A percentile compares a stretch with the other conserved stretches of the same genome.
Evolutionary conservation across 2,329 filamentous ascomycete genomes (phyloP).

Genomic region (Neonectria faginata): DNA sequence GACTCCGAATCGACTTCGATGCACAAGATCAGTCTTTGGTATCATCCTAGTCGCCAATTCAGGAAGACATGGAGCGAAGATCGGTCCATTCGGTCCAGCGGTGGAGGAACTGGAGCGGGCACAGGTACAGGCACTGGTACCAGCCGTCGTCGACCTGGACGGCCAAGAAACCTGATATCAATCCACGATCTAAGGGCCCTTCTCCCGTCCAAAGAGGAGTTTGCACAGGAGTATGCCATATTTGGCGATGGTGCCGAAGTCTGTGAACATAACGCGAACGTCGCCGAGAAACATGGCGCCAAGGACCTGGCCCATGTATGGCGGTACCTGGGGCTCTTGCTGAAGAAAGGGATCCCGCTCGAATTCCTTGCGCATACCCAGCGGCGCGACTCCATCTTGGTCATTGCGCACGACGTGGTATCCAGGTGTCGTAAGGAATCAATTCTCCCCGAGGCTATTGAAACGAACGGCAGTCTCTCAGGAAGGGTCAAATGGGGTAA

Average conservation of each 20-base stretch:
- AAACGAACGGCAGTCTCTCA: constrained; percentile 52
- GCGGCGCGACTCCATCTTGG: constrained; percentile 70
- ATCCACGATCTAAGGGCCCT: constrained; percentile 77
- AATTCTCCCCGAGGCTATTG: constrained; percentile 28
- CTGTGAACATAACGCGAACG: constrained; percentile 83
- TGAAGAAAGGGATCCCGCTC: constrained; percentile 81
- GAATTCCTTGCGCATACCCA: constrained; percentile 69
- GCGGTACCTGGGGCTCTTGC: constrained; percentile 81
- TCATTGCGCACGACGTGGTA: constrained; percentile 74
- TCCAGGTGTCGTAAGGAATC: constrained; percentile 48
- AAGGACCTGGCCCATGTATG: constrained; percentile 83
- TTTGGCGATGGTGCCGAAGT: constrained; percentile 86
- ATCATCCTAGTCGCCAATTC: constrained; percentile 63
- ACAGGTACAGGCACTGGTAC: constrained; percentile 64
- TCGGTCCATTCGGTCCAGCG: constrained; percentile 69
- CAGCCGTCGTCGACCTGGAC: constrained; percentile 60
- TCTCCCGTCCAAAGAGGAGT: constrained; percentile 80
- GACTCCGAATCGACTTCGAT: constrained; percentile 74
- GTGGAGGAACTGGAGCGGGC: constrained; percentile 64
- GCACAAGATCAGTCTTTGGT: constrained; percentile 69
- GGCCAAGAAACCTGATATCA: constrained; percentile 76
- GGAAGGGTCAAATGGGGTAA: constrained; percentile 76
- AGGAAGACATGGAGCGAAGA: constrained; percentile 68
- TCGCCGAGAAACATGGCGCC: constrained; percentile 78
- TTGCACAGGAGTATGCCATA: constrained; percentile 84